phyloP scores from a whole-genome alignment of 257 asterid genomes.

The Capsicum rhomboideum region DNA sequence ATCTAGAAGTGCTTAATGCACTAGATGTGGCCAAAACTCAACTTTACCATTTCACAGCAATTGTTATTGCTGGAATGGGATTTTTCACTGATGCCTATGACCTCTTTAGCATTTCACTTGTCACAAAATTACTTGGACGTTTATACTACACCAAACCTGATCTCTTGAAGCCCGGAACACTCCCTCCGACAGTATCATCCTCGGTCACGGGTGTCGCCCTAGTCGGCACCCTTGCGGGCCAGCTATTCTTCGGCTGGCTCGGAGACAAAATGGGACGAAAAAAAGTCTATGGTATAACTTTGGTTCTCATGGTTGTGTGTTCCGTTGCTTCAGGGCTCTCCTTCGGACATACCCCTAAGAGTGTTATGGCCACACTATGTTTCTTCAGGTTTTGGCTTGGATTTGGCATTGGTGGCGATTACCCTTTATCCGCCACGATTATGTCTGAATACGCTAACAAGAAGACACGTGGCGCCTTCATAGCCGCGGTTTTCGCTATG shows the following conservation, averaged over 20 bases:
- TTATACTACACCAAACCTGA: slow-evolving; percentile 8
- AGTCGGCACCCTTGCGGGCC: slow-evolving; percentile 22
- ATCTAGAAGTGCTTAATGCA: background rate
- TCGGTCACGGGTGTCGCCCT: slow-evolving; percentile 19
- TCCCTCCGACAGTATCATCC: slow-evolving; percentile 5
- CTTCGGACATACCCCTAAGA: slow-evolving; percentile 11
- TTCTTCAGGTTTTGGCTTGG: slow-evolving; percentile 25
- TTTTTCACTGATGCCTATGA: slow-evolving; percentile 22
- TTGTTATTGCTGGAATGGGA: slow-evolving; percentile 20
- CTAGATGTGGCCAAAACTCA: slow-evolving; percentile 9
- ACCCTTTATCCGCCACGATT: background rate
- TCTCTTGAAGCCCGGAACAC: slow-evolving; percentile 16
- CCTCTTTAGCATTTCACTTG: slow-evolving; percentile 12
- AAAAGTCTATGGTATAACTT: slow-evolving; percentile 16
- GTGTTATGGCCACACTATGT: slow-evolving; percentile 16
- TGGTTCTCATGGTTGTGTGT: slow-evolving; percentile 10
- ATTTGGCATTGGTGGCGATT: slow-evolving; percentile 4
- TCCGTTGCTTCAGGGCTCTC: slow-evolving; percentile 21
- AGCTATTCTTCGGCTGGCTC: slow-evolving; percentile 5
- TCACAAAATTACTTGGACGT: slow-evolving; percentile 19
- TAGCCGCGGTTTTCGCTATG: slow-evolving; percentile 23
- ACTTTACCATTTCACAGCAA: slow-evolving; percentile 16
- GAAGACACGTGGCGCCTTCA: slow-evolving; percentile 9
- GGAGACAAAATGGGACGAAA: slow-evolving; percentile 23
- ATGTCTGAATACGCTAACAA: background rate